Evolutionary conservation across 371 early-diverging fungal species (phyloP), one percentile per base, ranked within the genome.

Genomic region (Apophysomyces elegans): DNA sequence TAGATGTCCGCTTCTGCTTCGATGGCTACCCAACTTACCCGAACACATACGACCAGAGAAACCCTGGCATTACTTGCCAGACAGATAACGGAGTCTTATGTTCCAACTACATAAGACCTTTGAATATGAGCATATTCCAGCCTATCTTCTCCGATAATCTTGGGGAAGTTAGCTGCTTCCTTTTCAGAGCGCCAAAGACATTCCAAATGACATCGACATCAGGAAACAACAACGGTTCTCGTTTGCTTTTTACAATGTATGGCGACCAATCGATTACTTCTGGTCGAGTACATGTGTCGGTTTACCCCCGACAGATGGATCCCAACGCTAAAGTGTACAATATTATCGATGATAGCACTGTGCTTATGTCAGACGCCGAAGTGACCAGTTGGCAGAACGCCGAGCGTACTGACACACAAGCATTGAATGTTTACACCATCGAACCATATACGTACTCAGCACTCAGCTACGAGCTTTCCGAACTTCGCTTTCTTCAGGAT

Each of bases 1-100:
- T 58, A 76, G 81, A 82, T 70, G 63, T 82, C 41, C 78, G 83
- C 35, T 82, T 82, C 63, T 80, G 83, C 56, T 82, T 78, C 61
- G 83, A 82, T 59, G 83, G 83, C 11, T 82, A 67, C 50, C 68
- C 74, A 2, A 59, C 18, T 13, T 59, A 74, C 39, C 62, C 74
- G 12, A 50, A 66, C 41, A 4, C 12, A 13, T 13, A 26, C 44
- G 44, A 44, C 26, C 6, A 47, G 11, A 59, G 77, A 36, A 59
- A 78, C 16, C 71, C 75, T 41, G 78, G 75, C 46, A 70, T 82
- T 18, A 58, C 65, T 36, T 82, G 83, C 58, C 64, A 67, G 46
- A 82, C 83, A 9, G 72, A 82, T 21, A 72, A 59, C 13, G 83
- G 83, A 12, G 71, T 67, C 37, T 63, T 69, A 7, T 82, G 83